Evolutionary conservation across 805 yeast species (phyloP), one percentile per base, ranked within the genome.

Genomic region (Spathaspora passalidarum): DNA sequence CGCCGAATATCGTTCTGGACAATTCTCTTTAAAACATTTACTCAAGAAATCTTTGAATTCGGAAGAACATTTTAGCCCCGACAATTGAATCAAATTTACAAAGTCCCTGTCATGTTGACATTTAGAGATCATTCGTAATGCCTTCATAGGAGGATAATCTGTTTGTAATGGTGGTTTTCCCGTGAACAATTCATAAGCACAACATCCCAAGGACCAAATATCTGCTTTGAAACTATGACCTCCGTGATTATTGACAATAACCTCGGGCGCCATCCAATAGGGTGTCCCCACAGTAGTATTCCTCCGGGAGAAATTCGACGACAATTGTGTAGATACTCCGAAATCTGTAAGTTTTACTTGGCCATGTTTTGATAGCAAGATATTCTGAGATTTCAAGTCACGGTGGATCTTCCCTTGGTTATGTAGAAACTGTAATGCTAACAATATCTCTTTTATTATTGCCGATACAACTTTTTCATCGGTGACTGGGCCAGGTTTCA

Each of bases 141-240:
- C 77, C 50, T 65, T 68, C 77, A 72, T 71, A 3, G 77, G 76
- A 1, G 73, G 56, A 48, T 53, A 63, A 13, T 57, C 59, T 23
- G 53, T 62, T 48, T 72, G 76, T 26, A 82, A 60, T 8, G 95
- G 94, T 0, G 95, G 94, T 52, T 76, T 82, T 0, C 91, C 89
- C 23, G 73, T 73, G 10, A 85, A 83, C 50, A 86, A 63, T 57
- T 86, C 95, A 46, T 82, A 82, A 2, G 87, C 81, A 29, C 92
- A 86, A 49, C 88, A 85, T 1, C 92, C 94, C 48, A 86, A 65
- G 7, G 88, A 82, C 94, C 94, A 86, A 2, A 86, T 75, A 61
- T 86, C 94, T 0, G 92, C 91, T 43, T 80, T 76, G 51, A 49
- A 71, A 44, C 68, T 60, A 51, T 72, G 76, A 44, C 78, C 83